Conservation (phyloP, 1,284 basidiomycete species). For the Melampsora americana region DNA sequence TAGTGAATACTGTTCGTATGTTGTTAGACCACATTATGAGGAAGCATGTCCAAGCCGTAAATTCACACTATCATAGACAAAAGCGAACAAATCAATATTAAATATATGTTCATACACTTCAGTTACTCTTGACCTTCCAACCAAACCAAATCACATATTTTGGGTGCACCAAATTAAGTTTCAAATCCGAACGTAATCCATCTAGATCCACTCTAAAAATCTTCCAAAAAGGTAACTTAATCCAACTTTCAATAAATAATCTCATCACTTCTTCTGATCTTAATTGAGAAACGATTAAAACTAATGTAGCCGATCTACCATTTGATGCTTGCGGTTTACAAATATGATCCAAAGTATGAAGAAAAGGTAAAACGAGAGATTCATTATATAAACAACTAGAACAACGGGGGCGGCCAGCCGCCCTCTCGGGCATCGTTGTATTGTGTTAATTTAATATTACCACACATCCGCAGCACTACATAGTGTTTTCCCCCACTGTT, state of each 20-base stretch:
- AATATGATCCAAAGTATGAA: constrained; percentile 61
- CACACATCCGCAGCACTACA: too few relatives aligned
- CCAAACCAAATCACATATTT: constrained; percentile 28
- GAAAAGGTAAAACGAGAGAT: constrained; percentile 67
- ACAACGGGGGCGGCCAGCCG: too few relatives aligned
- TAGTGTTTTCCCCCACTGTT: too few relatives aligned
- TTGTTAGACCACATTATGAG: too few relatives aligned
- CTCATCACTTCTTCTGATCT: constrained; percentile 74
- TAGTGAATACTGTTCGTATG: too few relatives aligned
- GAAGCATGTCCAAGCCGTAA: too few relatives aligned
- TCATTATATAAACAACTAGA: constrained; percentile 86
- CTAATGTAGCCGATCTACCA: constrained; percentile 62
- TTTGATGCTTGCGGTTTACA: constrained; percentile 51
- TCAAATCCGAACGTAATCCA: not conserved
- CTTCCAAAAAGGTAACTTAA: constrained; percentile 25
- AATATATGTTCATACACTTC: not conserved
- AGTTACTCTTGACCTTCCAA: constrained; percentile 13
- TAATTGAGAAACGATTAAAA: constrained; percentile 72
- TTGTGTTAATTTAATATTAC: too few relatives aligned
- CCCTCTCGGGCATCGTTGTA: too few relatives aligned
- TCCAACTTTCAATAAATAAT: constrained; percentile 22
- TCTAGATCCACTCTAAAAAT: constrained; percentile 22
- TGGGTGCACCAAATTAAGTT: constrained; percentile 7
- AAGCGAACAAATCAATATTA: too few relatives aligned
- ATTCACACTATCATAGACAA: too few relatives aligned